These are phyloP conservation scores for Corylus avellana DNA, from an alignment of 306 rosid species.

Conservation along the genomic window DNA sequence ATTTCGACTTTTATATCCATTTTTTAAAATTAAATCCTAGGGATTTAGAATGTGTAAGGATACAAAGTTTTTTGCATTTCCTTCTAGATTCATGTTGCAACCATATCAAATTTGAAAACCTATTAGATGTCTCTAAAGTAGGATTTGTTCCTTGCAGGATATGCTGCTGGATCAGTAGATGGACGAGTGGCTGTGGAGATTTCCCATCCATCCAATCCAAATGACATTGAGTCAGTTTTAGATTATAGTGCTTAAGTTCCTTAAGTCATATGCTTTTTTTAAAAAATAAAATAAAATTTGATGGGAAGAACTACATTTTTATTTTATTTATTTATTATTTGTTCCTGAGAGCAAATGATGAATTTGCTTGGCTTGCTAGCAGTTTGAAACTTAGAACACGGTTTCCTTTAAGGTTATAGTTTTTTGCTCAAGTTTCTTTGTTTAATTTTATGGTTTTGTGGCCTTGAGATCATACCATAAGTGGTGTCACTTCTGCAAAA, in stretches of 20 bases:
- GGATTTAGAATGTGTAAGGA: neutral
- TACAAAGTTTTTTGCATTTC: neutral
- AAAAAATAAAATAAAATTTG: neutral
- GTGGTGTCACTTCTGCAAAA: neutral
- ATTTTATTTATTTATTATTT: neutral
- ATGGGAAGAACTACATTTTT: neutral
- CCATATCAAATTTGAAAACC: neutral
- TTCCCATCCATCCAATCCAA: slow-evolving; percentile 46
- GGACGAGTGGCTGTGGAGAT: slow-evolving; percentile 81
- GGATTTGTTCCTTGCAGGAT: slow-evolving; percentile 55
- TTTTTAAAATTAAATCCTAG: neutral
- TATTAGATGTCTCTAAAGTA: slow-evolving; percentile 7
- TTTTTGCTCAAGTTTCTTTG: neutral
- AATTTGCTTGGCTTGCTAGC: slow-evolving; percentile 14
- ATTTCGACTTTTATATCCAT: neutral
- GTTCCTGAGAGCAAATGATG: neutral
- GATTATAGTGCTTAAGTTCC: slow-evolving; percentile 13
- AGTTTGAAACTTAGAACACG: slow-evolving; percentile 11
- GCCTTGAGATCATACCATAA: neutral
- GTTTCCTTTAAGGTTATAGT: neutral
- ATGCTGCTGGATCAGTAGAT: slow-evolving; percentile 87
- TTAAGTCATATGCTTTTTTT: neutral
- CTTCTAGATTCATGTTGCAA: neutral
- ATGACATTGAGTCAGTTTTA: slow-evolving; percentile 61
- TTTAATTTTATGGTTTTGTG: neutral